Evolutionary conservation across 2,329 filamentous ascomycete species (phyloP), one percentile per base, ranked within the genome.

Genomic region (Pseudodiploospora longispora): DNA sequence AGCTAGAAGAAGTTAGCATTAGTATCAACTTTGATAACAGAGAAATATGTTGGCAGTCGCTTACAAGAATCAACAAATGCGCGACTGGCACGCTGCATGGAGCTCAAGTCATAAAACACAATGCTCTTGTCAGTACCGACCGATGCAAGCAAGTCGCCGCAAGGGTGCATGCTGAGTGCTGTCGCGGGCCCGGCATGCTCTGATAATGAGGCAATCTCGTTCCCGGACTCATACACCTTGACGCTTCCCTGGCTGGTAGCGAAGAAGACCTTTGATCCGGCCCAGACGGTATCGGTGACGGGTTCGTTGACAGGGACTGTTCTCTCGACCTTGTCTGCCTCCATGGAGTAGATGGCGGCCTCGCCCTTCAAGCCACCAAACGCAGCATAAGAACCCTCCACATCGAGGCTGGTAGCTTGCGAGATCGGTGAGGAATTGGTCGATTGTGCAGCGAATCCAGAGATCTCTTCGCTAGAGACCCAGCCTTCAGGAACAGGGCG

Each of bases 61-160:
- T 66, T 78, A 93, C 88, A 78, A 51, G 85, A 76, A 64, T 91
- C 83, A 27, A 82, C 85, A 61, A 84, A 93, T 36, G 90, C 79
- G 53, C 91, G 87, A 43, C 83, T 85, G 38, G 90, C 79, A 28
- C 82, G 78, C 57, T 81, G 78, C 58, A 80, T 72, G 4, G 71
- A 73, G 19, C 74, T 64, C 34, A 96, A 65, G 52, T 97, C 88
- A 64, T 97, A 96, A 50, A 97, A 80, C 2, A 90, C 80, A 58
- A 95, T 89, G 63, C 85, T 91, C 77, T 95, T 96, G 63, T 98
- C 93, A 2, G 81, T 77, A 40, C 91, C 90, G 31, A 93, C 85
- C 0, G 91, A 95, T 2, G 87, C 91, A 38, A 96, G 63, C 45
- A 98, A 80, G 42, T 85, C 79, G 34, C 85, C 86, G 52, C 85